Evolutionary conservation across 1,284 basidiomycete species (phyloP).

Genomic region (Termitomyces sp.): DNA sequence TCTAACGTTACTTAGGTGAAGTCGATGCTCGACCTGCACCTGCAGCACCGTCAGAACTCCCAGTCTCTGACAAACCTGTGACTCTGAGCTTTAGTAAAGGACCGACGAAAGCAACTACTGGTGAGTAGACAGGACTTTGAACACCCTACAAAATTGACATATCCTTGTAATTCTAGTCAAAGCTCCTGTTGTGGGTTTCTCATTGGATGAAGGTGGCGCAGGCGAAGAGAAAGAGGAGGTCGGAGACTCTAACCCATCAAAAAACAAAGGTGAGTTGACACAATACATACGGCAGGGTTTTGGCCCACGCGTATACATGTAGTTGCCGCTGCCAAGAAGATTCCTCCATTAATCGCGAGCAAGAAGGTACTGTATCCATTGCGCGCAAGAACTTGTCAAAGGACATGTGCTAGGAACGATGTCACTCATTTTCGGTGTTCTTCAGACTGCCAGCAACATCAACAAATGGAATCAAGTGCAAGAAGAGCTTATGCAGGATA

Average conservation of each 20-base stretch:
- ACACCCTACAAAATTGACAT: not conserved
- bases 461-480: slow-evolving; percentile 94
- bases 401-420: not conserved
- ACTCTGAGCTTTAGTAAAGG: slow-evolving; percentile 68
- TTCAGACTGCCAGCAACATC: slow-evolving; percentile 82
- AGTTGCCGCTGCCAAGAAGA: slow-evolving; percentile 66
- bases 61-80: slow-evolving; percentile 72
- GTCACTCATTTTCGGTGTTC: slow-evolving; percentile 8
- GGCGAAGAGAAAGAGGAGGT: slow-evolving; percentile 34
- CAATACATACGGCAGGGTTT: not conserved
- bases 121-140: slow-evolving; percentile 18
- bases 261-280: slow-evolving; percentile 50
- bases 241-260: slow-evolving; percentile 37
- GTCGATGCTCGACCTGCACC: slow-evolving; percentile 25
- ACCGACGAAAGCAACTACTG: slow-evolving; percentile 35
- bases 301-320: slow-evolving; percentile 4
- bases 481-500: slow-evolving; percentile 63
- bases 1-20: slow-evolving; percentile 18
- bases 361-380: slow-evolving; percentile 51
- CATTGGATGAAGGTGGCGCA: slow-evolving; percentile 41
- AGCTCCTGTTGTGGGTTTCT: slow-evolving; percentile 51
- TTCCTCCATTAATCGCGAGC: slow-evolving; percentile 79
- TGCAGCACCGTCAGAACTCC: slow-evolving; percentile 55
- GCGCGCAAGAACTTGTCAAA: slow-evolving; percentile 68
- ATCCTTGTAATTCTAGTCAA: slow-evolving; percentile 19